Conservation (phyloP, 2,329 filamentous ascomycete genomes). For the Parastagonospora avenae region DNA sequence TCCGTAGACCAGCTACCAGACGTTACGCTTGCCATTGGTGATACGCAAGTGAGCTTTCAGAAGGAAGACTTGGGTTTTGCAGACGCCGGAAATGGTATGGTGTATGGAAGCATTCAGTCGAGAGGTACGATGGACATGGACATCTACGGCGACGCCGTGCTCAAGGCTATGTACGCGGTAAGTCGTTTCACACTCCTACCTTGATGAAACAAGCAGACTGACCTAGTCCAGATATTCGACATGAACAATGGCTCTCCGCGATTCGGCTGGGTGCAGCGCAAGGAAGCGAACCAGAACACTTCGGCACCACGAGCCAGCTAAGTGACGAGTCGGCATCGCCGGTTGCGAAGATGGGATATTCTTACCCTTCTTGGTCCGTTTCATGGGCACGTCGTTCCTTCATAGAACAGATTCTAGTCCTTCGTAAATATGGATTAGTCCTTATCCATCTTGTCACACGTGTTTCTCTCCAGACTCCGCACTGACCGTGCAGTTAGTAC, state of each 20-base stretch:
- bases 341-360: too few relatives aligned
- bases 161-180: slow-evolving; percentile 70
- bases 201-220: slow-evolving; percentile 50
- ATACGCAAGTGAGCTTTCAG: slow-evolving; percentile 63
- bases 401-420: too few relatives aligned
- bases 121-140: slow-evolving; percentile 54
- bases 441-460: too few relatives aligned
- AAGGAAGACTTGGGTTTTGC: slow-evolving; percentile 68
- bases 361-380: too few relatives aligned
- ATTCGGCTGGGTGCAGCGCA: slow-evolving; percentile 64
- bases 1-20: slow-evolving; percentile 61
- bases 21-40: slow-evolving; percentile 68
- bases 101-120: slow-evolving; percentile 71
- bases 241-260: slow-evolving; percentile 18
- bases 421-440: too few relatives aligned
- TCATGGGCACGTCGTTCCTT: too few relatives aligned
- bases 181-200: slow-evolving; percentile 59
- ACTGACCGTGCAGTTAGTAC: too few relatives aligned
- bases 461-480: too few relatives aligned
- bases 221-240: not conserved
- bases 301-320: slow-evolving; percentile 9
- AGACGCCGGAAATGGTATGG: slow-evolving; percentile 58
- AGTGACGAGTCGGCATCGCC: too few relatives aligned
- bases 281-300: slow-evolving; percentile 33
- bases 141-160: slow-evolving; percentile 67